Evolutionary conservation across 805 yeast species (phyloP).

Genomic region (Yarrowia sp.): DNA sequence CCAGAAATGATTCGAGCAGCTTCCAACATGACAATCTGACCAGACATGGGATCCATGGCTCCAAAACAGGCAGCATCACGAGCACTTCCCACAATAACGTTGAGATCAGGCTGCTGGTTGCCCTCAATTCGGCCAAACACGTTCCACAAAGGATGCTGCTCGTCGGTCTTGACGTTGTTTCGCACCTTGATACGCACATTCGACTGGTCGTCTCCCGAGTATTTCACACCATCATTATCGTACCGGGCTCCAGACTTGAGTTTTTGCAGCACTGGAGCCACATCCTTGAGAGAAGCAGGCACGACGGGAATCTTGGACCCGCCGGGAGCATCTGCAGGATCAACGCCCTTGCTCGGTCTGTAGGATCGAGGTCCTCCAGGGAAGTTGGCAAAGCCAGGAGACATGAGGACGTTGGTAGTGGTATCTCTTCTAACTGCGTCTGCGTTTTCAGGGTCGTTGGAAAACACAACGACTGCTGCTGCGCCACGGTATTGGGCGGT

Average conservation of each 20-base stretch:
- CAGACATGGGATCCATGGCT: slow-evolving; percentile 67
- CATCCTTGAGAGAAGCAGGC: slow-evolving; percentile 76
- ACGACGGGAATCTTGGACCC: slow-evolving; percentile 72
- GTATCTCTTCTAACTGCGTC: slow-evolving; percentile 48
- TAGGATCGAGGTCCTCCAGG: slow-evolving; percentile 68
- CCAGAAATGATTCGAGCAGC: slow-evolving; percentile 64
- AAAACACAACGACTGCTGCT: slow-evolving; percentile 63
- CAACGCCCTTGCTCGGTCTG: slow-evolving; percentile 43
- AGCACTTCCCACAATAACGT: slow-evolving; percentile 75
- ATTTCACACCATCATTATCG: slow-evolving; percentile 40
- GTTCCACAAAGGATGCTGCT: slow-evolving; percentile 68
- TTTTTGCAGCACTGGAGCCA: slow-evolving; percentile 43
- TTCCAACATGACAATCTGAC: slow-evolving; percentile 69
- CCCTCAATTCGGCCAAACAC: slow-evolving; percentile 76
- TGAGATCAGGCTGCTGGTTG: slow-evolving; percentile 69
- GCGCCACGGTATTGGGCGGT: slow-evolving; percentile 58
- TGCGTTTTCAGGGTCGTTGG: slow-evolving; percentile 34
- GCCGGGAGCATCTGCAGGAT: slow-evolving; percentile 45
- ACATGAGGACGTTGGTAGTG: slow-evolving; percentile 45
- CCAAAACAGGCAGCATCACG: slow-evolving; percentile 77
- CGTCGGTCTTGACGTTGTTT: slow-evolving; percentile 46
- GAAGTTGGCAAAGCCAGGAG: slow-evolving; percentile 74
- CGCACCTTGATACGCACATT: slow-evolving; percentile 35
- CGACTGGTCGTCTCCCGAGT: slow-evolving; percentile 43
- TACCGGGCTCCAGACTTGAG: slow-evolving; percentile 43